Evolutionary conservation across 352 stramenopile species (phyloP), one percentile per base, ranked within the genome.

Genomic region (Pelagophyceae sp.): DNA sequence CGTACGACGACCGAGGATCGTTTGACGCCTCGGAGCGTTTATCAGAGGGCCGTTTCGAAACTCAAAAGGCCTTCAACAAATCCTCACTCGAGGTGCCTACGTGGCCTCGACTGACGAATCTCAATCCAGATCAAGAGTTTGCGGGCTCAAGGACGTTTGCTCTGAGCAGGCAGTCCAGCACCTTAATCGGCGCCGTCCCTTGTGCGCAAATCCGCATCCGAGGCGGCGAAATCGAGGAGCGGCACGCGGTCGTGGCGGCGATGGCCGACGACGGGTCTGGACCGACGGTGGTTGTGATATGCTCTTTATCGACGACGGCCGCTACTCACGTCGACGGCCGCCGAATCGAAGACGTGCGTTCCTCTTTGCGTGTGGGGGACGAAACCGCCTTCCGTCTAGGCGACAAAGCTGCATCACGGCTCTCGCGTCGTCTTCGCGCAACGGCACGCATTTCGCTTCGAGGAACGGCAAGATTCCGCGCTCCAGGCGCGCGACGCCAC

Each of bases 111-210:
- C 38, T 74, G 15, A 60, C 67, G 2, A 74, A 74, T 37, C 67
- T 74, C 33, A 74, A 74, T 37, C 67, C 67, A 20, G 67, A 74
- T n/a, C 67, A 33, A 23, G 67, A 31, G 2, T 74, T 74, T 54
- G 67, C 67, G 35, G 67, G 67, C 29, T 15, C 5, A 1, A 15
- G 31, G 29, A 25, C 19, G 31, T 11, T 25, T 1, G 29, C 2
- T 72, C 63, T 15, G n/a, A 3, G 63, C 51, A 6, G 37, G 67
- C 35, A 37, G 23, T 11, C 25, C 35, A 54, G 11, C 45, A 11
- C 45, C 45, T 54, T 54, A 23, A 54, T 54, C 45, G 45, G 45
- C 45, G 6, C 58, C 33, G 67, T 33, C 1, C 3, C 35, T 2
- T 5, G 17, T 33, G 33, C 38, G 15, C 35, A 74, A 37, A 37